These are phyloP conservation scores for Stagonosporopsis tanaceti DNA, from an alignment of 2,329 filamentous ascomycete genomes.

Conservation along the genomic window DNA sequence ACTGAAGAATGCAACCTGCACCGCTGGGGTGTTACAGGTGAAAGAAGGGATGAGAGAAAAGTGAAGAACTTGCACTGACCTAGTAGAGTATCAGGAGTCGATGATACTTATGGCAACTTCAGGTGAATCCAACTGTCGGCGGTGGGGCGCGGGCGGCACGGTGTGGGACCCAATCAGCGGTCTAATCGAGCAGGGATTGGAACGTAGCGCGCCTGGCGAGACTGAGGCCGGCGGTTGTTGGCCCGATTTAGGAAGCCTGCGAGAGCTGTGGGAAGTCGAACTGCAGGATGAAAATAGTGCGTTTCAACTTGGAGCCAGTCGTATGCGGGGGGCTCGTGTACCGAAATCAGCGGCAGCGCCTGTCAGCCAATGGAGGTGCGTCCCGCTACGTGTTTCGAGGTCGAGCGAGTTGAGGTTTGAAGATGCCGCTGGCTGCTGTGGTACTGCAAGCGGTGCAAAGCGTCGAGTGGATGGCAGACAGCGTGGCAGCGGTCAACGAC, in stretches of 20 bases:
- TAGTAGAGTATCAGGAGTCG: conserved; percentile 28
- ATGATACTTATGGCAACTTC: conserved; percentile 45
- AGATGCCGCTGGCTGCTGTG: conserved; percentile 33
- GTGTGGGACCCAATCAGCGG: conserved; percentile 41
- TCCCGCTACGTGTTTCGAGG: conserved; percentile 44
- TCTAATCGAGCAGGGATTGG: conserved; percentile 27
- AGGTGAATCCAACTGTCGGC: conserved; percentile 33
- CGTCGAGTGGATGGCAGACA: conserved; percentile 19
- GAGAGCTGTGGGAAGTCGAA: conserved; percentile 40
- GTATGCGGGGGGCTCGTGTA: conserved; percentile 20
- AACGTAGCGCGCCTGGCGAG: conserved; percentile 42
- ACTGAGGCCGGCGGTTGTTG: conserved; percentile 41
- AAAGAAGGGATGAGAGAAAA: conserved; percentile 35
- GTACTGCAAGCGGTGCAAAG: conserved; percentile 13
- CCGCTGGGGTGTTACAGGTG: conserved; percentile 39
- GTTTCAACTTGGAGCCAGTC: conserved; percentile 43
- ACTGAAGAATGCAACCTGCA: conserved; percentile 37
- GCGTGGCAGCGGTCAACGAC: conserved; percentile 23
- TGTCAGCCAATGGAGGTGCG: conserved; percentile 45
- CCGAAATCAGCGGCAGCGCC: conserved; percentile 28
- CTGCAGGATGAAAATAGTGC: conserved; percentile 41
- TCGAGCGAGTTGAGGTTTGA: conserved; percentile 40
- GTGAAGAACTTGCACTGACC: conserved; percentile 43
- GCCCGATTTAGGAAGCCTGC: conserved; percentile 35
- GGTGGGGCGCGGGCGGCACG: conserved; percentile 37